Base-by-base conservation (phyloP, 352 stramenopile species). In the Phytopythium oedochilum region DNA sequence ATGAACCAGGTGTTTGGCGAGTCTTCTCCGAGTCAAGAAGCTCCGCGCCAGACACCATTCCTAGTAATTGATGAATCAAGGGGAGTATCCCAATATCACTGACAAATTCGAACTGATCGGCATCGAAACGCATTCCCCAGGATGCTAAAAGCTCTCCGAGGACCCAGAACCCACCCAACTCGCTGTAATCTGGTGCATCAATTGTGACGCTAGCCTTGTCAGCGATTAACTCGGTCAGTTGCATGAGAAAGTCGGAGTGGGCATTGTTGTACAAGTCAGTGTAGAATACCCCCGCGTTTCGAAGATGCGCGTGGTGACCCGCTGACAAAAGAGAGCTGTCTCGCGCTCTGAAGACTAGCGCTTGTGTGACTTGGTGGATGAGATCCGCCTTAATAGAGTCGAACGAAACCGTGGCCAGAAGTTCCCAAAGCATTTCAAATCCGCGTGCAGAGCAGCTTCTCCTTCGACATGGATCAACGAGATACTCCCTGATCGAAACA, bases 371-470 rank as follows among this genome's bases (percentile, higher is more conserved):
- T 45, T 79, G 68, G 9, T 83, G 53, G 18, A 86, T 57, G 15
- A 92, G 50, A 32, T 91, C 74, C 0, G 68, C 63, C 55, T 74
- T 64, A 3, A 83, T 78, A 0, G 75, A 73, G 26, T 78, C 74
- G 38, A 78, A 74, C 1, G 73, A 68, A 5, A 73, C 53, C 1
- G 80, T 49, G 6, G 55, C 59, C 0, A 89, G 52, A 1, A 90
- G 46, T 39, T 86, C 67, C 35, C 52, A 65, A 18, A 92, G 60
- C 0, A 50, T 52, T 49, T 88, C 66, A 2, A 90, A 45, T 4
- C 81, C 81, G 25, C 61, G 60, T 1, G 70, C 46, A 9, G 74
- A 72, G 34, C 60, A 75, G 20, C 65, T 83, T 8, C 65, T 60
- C 1, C 79, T 66, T 3, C 75, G 70, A 49, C 77, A 86, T 6